A percentile compares a stretch with the other conserved stretches of the same genome.
Evolutionary conservation across 2,329 filamentous ascomycete genomes (phyloP).

Genomic region (Elsinoe australis): DNA sequence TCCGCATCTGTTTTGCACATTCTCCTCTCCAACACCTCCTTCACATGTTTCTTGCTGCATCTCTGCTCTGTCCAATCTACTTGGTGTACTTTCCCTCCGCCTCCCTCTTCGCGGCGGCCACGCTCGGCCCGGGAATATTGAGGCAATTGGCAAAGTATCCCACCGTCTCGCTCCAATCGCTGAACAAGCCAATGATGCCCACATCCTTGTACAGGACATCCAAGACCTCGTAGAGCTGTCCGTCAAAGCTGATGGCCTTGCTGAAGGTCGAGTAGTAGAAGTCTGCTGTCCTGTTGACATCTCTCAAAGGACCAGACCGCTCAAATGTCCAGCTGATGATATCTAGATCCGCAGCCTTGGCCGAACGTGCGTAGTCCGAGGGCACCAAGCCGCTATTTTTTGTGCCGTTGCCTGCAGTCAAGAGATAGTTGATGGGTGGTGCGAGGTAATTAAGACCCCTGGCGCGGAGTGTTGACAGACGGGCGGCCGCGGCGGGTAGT

Average conservation of each 20-base stretch:
- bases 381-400: conserved; percentile 47
- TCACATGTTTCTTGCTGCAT: too few relatives aligned
- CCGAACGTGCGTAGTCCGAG: conserved; percentile 54
- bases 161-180: conserved; percentile 61
- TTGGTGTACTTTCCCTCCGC: background rate
- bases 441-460: conserved; percentile 56
- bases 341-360: conserved; percentile 54
- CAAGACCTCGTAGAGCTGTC: conserved; percentile 59
- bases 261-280: conserved; percentile 42
- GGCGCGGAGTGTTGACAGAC: conserved; percentile 48
- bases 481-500: conserved; percentile 46
- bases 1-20: background rate
- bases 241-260: conserved; percentile 52
- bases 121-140: conserved; percentile 3
- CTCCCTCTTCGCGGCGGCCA: conserved; percentile 5
- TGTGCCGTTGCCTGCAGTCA: conserved; percentile 38
- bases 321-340: conserved; percentile 65
- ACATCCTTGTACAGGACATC: conserved; percentile 57
- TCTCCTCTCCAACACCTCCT: too few relatives aligned
- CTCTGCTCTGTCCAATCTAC: background rate
- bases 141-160: conserved; percentile 69
- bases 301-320: conserved; percentile 50
- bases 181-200: conserved; percentile 55
- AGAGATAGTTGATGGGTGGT: conserved; percentile 56
- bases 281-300: conserved; percentile 46